A percentile compares a stretch with the other conserved stretches of the same genome.
Conservation (phyloP, 225 moss, liverwort and hornwort genomes). For the Bryum argenteum region DNA sequence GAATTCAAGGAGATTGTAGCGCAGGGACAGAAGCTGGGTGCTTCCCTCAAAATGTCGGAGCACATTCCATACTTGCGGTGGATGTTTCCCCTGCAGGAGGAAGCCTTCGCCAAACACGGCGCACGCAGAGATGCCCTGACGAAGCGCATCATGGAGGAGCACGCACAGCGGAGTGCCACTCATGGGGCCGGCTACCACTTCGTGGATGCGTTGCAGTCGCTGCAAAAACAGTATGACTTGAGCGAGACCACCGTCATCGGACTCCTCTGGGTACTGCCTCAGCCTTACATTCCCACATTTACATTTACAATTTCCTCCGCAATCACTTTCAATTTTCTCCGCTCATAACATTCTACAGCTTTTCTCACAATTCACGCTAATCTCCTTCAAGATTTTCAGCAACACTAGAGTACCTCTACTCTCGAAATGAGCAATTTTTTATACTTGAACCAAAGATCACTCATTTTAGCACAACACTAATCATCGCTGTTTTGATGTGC, state of each 20-base stretch:
- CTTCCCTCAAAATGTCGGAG: slow-evolving; percentile 85
- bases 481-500: background rate
- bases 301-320: too few species aligned
- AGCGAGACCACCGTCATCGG: slow-evolving; percentile 93
- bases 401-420: too few species aligned
- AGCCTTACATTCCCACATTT: background rate
- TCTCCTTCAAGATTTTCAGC: background rate
- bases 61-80: slow-evolving; percentile 90
- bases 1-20: slow-evolving; percentile 89
- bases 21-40: slow-evolving; percentile 91
- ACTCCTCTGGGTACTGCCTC: slow-evolving; percentile 71
- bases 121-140: slow-evolving; percentile 75
- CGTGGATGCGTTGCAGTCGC: slow-evolving; percentile 78
- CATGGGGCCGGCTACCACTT: slow-evolving; percentile 70
- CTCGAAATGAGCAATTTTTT: too few species aligned
- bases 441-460: too few species aligned
- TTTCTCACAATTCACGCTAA: background rate
- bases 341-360: too few species aligned
- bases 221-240: slow-evolving; percentile 82
- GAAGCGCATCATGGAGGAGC: slow-evolving; percentile 87
- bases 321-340: too few species aligned
- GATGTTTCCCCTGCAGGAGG: slow-evolving; percentile 95
- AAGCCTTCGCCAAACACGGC: slow-evolving; percentile 79
- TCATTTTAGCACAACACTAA: too few species aligned
- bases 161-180: slow-evolving; percentile 35